Base-by-base conservation (phyloP, 2,329 filamentous ascomycete species). In the Diplodia mutila region DNA sequence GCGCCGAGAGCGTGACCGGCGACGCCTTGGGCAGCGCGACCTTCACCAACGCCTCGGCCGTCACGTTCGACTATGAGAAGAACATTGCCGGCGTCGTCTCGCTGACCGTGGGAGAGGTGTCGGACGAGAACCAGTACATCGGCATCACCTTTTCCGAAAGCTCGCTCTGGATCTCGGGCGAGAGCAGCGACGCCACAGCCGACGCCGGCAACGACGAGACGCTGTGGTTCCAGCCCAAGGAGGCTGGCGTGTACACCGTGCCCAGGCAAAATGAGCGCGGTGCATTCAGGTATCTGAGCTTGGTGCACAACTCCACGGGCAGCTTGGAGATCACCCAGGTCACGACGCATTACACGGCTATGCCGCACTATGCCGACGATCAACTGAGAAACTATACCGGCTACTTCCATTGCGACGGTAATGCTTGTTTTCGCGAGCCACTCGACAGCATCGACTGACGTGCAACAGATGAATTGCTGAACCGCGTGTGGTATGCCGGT, bases 161-260 rank as follows among this genome's bases (percentile, higher is more conserved):
- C 67, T 80, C 77, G 0, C 69, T 85, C 1, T 87, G 83, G 83
- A 82, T 87, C 54, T 84, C 79, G 46, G 79, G 77, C 3, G 71
- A 79, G 32, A 78, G 75, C 8, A 79, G 80, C 68, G 84, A 86
- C 72, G 81, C 81, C 1, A 85, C 81, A 0, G 78, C 78, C 2
- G 80, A 84, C 61, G 75, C 77, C 4, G 82, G 81, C 0, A 78
- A 83, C 12, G 84, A 86, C 57, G 79, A 82, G 61, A 78, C 80
- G 0, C 75, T 86, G 0, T 86, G 82, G 82, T 84, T 85, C 65
- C 65, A 67, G 27, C 73, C 78, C 8, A 71, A 79, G 2, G 76
- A 78, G 5, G 29, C 65, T 12, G 81, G 82, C 0, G 71, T 68
- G 1, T 84, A 84, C 66, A 79, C 79, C 0, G 80, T 81, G 0